Evolutionary conservation across 1,284 basidiomycete species (phyloP).

Genomic region (Moesziomyces globuligerus): DNA sequence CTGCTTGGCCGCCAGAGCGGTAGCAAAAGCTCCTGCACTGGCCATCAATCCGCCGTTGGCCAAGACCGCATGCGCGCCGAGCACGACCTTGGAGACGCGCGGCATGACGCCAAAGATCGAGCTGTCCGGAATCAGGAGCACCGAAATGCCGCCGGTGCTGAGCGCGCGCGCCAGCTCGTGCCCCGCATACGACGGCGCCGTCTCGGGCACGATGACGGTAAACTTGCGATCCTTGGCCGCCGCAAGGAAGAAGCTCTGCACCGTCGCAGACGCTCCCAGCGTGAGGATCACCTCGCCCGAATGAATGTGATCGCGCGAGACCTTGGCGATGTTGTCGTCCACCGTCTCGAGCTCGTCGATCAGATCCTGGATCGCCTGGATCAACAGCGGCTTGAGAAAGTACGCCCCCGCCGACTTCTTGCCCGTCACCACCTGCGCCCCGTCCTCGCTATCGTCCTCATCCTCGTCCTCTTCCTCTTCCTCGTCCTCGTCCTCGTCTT

Average conservation of each 20-base stretch:
- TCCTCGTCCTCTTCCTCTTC: slow-evolving; percentile 10
- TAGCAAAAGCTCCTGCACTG: slow-evolving; percentile 82
- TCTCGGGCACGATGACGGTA: slow-evolving; percentile 95
- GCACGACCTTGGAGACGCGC: slow-evolving; percentile 92
- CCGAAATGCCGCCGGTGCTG: slow-evolving; percentile 84
- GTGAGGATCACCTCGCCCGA: slow-evolving; percentile 97
- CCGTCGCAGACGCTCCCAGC: slow-evolving; percentile 84
- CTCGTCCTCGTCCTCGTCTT: slow-evolving; percentile 14
- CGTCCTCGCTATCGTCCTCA: slow-evolving; percentile 6
- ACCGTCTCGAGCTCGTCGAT: slow-evolving; percentile 95
- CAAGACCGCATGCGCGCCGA: slow-evolving; percentile 90
- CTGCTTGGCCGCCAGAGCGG: slow-evolving; percentile 86
- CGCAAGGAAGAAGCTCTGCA: slow-evolving; percentile 90
- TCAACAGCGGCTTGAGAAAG: slow-evolving; percentile 68
- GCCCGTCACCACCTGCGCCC: slow-evolving; percentile 22
- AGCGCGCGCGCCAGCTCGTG: slow-evolving; percentile 78
- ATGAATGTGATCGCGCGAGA: slow-evolving; percentile 94
- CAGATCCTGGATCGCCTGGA: slow-evolving; percentile 74
- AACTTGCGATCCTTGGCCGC: slow-evolving; percentile 91
- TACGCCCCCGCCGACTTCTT: slow-evolving; percentile 44
- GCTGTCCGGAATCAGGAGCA: slow-evolving; percentile 93
- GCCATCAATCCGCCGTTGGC: slow-evolving; percentile 96
- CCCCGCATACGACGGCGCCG: slow-evolving; percentile 88
- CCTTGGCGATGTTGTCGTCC: slow-evolving; percentile 92
- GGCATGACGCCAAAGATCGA: slow-evolving; percentile 96